Evolutionary conservation across 148 eudicot species (phyloP).

Genomic region (Rhododendron griersonianum): DNA sequence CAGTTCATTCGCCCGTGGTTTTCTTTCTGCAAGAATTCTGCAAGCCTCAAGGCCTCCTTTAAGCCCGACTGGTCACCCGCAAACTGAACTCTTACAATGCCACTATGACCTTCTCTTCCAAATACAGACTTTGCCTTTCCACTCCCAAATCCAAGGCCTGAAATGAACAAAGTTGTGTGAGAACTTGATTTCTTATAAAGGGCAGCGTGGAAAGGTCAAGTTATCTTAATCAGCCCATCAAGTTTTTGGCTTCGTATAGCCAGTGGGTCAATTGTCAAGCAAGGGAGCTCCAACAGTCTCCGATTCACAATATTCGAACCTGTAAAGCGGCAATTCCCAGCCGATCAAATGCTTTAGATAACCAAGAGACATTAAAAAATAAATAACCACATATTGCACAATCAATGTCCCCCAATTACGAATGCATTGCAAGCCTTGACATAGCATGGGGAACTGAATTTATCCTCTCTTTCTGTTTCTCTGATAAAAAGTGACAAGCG

Average conservation of each 20-base stretch:
- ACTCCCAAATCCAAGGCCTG: constrained; percentile 73
- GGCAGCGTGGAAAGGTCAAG: neutral
- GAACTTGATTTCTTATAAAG: neutral
- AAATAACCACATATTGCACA: neutral
- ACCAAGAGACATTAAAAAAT: neutral
- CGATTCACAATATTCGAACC: neutral
- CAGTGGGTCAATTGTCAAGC: neutral
- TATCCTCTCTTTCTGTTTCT: neutral
- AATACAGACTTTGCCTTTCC: constrained; percentile 83
- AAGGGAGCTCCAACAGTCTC: neutral
- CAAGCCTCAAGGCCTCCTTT: constrained; percentile 68
- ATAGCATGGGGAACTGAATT: neutral
- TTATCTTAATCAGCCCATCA: neutral
- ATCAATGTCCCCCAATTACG: neutral
- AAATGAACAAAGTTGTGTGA: constrained; percentile 8
- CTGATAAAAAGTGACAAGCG: neutral
- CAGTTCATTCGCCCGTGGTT: constrained; percentile 73
- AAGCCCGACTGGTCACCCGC: constrained; percentile 64
- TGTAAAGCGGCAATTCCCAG: neutral
- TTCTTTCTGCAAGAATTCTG: constrained; percentile 65
- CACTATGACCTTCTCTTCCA: constrained; percentile 76
- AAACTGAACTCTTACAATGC: constrained; percentile 67
- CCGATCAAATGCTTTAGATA: neutral
- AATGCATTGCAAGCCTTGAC: neutral
- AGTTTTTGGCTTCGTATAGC: neutral